A percentile compares a stretch with the other conserved stretches of the same genome.
Conservation (phyloP, 495 filamentous ascomycete genomes). For the Massariosphaeria phaeospora region DNA sequence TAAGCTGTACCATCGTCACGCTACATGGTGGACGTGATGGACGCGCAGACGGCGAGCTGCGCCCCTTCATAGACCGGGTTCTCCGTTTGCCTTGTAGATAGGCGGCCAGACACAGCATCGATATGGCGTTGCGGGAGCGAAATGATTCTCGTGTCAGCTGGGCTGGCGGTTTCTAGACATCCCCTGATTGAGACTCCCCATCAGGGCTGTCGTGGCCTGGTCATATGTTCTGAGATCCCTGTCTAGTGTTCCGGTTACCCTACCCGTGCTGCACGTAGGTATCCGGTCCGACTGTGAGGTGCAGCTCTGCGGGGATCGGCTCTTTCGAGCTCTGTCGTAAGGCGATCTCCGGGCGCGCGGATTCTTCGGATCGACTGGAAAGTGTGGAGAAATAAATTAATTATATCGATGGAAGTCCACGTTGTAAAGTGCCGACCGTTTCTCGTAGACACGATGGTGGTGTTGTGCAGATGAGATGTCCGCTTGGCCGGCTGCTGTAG, state of each 20-base stretch:
- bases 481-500: neutral
- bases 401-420: constrained; percentile 4
- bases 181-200: no score
- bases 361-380: neutral
- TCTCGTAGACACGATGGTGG: neutral
- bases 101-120: no score
- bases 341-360: constrained; percentile 10
- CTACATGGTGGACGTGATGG: no score
- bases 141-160: no score
- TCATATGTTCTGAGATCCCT: constrained; percentile 18
- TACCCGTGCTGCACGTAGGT: neutral
- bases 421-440: neutral
- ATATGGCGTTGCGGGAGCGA: no score
- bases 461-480: neutral
- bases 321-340: constrained; percentile 3
- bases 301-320: constrained; percentile 31
- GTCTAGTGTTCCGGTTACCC: constrained; percentile 12
- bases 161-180: no score
- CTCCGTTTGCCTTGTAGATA: no score
- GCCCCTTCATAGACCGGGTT: no score
- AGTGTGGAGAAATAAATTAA: neutral
- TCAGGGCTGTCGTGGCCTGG: no score
- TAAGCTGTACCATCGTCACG: no score
- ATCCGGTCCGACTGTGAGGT: constrained; percentile 27
- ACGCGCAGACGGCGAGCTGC: no score